Percentiles rank a stretch among this genome's conserved stretches.
Conservation (phyloP, 257 asterid species). For the Vinca minor region DNA sequence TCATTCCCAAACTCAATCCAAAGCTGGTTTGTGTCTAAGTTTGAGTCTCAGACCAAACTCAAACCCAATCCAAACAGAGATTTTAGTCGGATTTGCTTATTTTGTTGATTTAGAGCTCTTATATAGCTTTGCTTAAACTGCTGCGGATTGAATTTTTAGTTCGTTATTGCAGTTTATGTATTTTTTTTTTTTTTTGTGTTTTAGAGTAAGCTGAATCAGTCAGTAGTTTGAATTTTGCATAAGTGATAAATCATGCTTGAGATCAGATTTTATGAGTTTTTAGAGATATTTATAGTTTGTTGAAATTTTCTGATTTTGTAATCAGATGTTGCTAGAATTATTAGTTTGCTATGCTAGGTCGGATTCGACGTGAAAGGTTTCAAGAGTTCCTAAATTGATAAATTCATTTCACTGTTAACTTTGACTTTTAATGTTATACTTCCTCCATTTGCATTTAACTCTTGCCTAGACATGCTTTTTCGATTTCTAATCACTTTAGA, state of each 20-base stretch:
- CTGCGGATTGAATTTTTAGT: not conserved
- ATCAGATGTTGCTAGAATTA: slow-evolving; percentile 11
- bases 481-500: too few species aligned
- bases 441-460: too few species aligned
- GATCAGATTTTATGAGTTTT: not conserved
- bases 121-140: not conserved
- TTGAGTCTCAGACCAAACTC: too few species aligned
- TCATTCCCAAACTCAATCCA: not conserved
- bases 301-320: not conserved
- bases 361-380: not conserved
- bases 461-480: too few species aligned
- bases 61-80: too few species aligned
- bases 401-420: too few species aligned
- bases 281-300: not conserved
- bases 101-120: not conserved
- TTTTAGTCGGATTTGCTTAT: not conserved
- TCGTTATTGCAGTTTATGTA: not conserved
- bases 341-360: slow-evolving; percentile 3
- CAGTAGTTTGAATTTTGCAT: not conserved
- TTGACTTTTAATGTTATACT: too few species aligned
- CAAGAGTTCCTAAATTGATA: not conserved
- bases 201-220: not conserved
- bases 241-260: not conserved
- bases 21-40: not conserved
- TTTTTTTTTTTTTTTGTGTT: not conserved